Evolutionary conservation across 164 flowering plant species (phyloP).

Genomic region (Vitis vinifera): ASM3070453v1 NC_081805.1:2043001-2043500

Average conservation of each 20-base stretch:
- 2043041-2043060: background rate
- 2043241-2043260: slow-evolving; percentile 15
- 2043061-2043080: too few species aligned
- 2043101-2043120: slow-evolving; percentile 79
- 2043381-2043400: slow-evolving; percentile 6
- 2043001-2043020: background rate
- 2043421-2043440: slow-evolving; percentile 21
- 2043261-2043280: slow-evolving; percentile 8
- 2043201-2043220: slow-evolving; percentile 32
- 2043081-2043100: slow-evolving; percentile 69
- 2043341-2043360: slow-evolving; percentile 1
- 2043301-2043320: background rate
- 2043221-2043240: slow-evolving; percentile 11
- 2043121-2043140: slow-evolving; percentile 81
- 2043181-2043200: slow-evolving; percentile 48
- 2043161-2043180: slow-evolving; percentile 71
- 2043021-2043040: too few species aligned
- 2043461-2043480: background rate
- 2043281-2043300: slow-evolving; percentile 13
- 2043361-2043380: slow-evolving; percentile 16
- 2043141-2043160: slow-evolving; percentile 95
- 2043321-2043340: slow-evolving; percentile 11
- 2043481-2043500: background rate
- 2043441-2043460: background rate
- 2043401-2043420: slow-evolving; percentile 21